Evolutionary conservation across 139 green algal genomes (phyloP), one percentile per base, ranked within the genome.

Genomic region (Chlorella vulgaris): DNA sequence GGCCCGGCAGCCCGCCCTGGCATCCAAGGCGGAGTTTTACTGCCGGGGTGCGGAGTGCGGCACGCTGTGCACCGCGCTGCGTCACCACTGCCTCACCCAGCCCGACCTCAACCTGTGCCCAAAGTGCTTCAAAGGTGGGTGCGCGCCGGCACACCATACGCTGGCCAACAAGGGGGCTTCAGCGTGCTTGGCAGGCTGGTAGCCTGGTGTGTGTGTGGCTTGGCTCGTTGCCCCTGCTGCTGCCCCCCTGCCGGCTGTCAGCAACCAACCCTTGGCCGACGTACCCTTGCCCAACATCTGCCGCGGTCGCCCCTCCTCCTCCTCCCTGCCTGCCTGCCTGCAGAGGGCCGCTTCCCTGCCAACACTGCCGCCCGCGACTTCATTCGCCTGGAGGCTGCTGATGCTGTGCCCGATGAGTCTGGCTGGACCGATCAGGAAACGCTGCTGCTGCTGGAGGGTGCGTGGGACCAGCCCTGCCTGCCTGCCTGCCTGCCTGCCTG

Each of bases 31-130:
- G 50, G 83, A 77, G 2, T 90, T 92, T 78, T 89, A 89, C 77
- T 98, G 94, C 86, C 87, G 78, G 21, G 91, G 88, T 36, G 92
- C 92, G 77, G 93, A 90, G 42, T 97, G 91, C 85, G 89, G 74
- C 19, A 29, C 90, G 19, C 90, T 97, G 22, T 98, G 93, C 89
- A 96, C 89, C 0, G 77, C 50, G 18, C 71, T 91, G 71, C 87
- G 93, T 35, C 98, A 98, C 84, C 95, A 98, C 84, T 98, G 93
- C 91, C 91, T 83, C 33, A 91, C 88, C 80, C 19, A 78, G 51
- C 90, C 93, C 0, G 91, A 94, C 43, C 76, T 97, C 10, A 88
- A 96, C 87, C 82, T 97, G 26, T 96, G 92, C 76, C 92, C 89
- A 21, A 85, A 76, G 47, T 75, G 77, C 36, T 87, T 89, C 58